These are phyloP conservation scores for Vaccinium corymbosum DNA, from an alignment of 148 eudicot species.

Conservation along the genomic window DNA sequence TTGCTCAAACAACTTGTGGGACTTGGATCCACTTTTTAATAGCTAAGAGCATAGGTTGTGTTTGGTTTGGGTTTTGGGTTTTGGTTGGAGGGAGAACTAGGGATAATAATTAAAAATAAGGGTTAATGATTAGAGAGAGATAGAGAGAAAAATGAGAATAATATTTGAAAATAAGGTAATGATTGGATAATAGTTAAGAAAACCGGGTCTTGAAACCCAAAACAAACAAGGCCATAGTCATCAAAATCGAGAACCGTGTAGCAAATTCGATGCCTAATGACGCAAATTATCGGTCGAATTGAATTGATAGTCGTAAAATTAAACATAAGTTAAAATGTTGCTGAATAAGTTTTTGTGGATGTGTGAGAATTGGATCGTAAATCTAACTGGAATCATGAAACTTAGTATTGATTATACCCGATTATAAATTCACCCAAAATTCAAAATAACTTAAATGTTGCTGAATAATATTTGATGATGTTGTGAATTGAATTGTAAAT, in stretches of 20 bases:
- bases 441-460: background rate
- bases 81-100: too few relatives aligned
- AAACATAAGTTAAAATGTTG: background rate
- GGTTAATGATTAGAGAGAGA: too few relatives aligned
- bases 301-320: background rate
- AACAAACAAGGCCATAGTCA: background rate
- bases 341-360: background rate
- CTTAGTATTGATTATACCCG: background rate
- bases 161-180: too few relatives aligned
- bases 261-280: background rate
- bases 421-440: background rate
- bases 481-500: background rate
- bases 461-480: background rate
- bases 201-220: too few relatives aligned
- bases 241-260: background rate
- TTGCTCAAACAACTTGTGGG: constrained; percentile 3
- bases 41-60: background rate
- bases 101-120: too few relatives aligned
- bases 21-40: background rate
- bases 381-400: background rate
- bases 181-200: too few relatives aligned
- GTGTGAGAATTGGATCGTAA: background rate
- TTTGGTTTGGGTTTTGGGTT: too few relatives aligned
- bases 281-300: background rate
- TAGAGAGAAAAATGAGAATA: too few relatives aligned